Conservation (phyloP, 2,329 filamentous ascomycete species). For the Arachnopeziza araneosa region DNA sequence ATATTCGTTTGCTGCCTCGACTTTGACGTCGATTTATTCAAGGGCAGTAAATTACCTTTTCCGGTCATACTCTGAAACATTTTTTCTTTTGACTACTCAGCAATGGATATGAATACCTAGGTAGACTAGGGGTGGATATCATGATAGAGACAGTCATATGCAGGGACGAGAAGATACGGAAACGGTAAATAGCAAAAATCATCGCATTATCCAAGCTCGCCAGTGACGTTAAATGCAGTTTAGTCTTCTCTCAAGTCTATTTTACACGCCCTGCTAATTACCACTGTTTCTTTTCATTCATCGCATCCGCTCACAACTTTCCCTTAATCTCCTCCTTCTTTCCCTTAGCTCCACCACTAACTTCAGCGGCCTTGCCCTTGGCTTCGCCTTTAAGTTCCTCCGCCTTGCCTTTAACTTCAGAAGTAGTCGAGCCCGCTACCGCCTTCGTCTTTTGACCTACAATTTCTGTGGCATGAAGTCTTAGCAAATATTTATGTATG, state of each 20-base stretch:
- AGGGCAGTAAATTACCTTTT: background rate
- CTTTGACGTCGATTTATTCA: background rate
- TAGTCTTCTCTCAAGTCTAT: background rate
- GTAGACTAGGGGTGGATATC: background rate
- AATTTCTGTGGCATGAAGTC: constrained; percentile 26
- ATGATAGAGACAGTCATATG: background rate
- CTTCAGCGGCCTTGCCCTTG: constrained; percentile 33
- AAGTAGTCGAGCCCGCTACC: constrained; percentile 32
- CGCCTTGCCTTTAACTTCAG: constrained; percentile 32
- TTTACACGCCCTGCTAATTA: background rate
- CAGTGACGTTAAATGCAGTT: background rate
- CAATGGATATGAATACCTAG: background rate
- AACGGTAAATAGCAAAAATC: background rate
- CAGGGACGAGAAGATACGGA: background rate
- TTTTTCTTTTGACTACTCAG: background rate
- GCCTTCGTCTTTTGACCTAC: constrained; percentile 45
- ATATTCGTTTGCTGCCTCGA: background rate
- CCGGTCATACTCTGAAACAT: no score
- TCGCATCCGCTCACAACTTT: constrained; percentile 21
- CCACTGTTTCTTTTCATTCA: background rate
- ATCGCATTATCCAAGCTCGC: background rate
- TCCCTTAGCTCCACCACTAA: constrained; percentile 32
- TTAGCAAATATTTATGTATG: background rate
- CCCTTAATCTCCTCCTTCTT: constrained; percentile 34
- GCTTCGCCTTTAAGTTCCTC: constrained; percentile 36